Base-by-base conservation (phyloP, 192 early-diverging fungal species). In the Ambispora gerdemannii region DNA sequence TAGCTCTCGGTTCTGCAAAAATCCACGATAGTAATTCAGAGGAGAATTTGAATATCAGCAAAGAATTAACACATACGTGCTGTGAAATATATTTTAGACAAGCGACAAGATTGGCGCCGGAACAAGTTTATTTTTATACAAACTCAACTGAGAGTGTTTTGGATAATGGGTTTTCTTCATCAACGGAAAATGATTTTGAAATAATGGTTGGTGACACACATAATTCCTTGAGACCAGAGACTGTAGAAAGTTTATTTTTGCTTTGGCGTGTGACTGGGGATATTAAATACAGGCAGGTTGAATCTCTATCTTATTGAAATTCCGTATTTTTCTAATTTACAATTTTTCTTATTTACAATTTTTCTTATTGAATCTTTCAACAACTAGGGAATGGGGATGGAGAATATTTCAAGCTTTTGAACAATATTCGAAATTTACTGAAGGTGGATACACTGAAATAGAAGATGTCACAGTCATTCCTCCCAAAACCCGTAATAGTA, bases 211-310 rank as follows among this genome's bases (percentile, higher is more conserved):
- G 64, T 13, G 90, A 92, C 73, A 78, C 73, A 13, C 91, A 92
- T 68, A 91, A 93, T 77, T 75, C 93, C 36, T 78, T 98, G 75
- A 77, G 96, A 38, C 93, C 94, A 3, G 95, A 98, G 74, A 93
- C 93, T 0, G 80, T 95, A 3, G 95, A 98, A 70, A 91, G 89
- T 68, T 76, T 98, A 53, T 95, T 96, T 82, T 79, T 93, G 22
- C 72, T 96, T 67, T 96, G 88, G 80, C 76, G 93, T 30, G 72
- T 95, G 24, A 98, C 95, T 15, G 92, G 93, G 10, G 87, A 98
- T 65, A 71, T 77, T 20, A 88, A 84, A 70, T 98, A 95, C 75
- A 82, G 88, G 90, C 80, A 87, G 83, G 80, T 80, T 0, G 4
- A 20, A 38, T 7, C 28, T 51, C 24, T 4, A 19, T 50, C 25